Conservation (phyloP, 2,329 filamentous ascomycete species). For the Stylonectria norvegica region DNA sequence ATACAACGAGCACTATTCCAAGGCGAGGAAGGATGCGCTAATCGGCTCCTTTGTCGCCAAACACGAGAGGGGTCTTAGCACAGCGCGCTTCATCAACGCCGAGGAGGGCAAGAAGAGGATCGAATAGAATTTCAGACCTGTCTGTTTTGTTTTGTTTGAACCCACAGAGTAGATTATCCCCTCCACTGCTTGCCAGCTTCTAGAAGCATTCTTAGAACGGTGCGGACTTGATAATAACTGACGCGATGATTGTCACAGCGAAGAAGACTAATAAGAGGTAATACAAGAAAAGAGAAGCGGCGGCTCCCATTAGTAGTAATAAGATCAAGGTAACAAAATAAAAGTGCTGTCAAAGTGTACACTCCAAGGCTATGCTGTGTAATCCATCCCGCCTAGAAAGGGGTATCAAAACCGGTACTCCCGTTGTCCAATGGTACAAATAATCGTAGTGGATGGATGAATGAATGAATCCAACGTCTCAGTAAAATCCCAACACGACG, state of each 20-base stretch:
- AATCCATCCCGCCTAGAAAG: constrained; percentile 10
- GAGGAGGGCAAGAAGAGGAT: constrained; percentile 99
- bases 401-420: constrained; percentile 26
- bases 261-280: constrained; percentile 1
- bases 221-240: too few relatives aligned
- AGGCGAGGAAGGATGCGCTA: constrained; percentile 77
- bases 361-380: constrained; percentile 21
- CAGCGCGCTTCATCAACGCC: constrained; percentile 74
- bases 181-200: too few relatives aligned
- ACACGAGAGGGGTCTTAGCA: constrained; percentile 82
- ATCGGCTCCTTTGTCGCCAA: constrained; percentile 66
- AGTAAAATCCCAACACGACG: background rate
- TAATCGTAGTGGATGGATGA: constrained; percentile 1
- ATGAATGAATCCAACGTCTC: too few relatives aligned
- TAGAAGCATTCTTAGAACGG: too few relatives aligned
- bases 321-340: constrained; percentile 8
- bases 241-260: too few relatives aligned
- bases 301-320: too few relatives aligned
- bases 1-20: constrained; percentile 79
- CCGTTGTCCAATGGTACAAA: constrained; percentile 10
- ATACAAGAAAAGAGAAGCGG: constrained; percentile 13
- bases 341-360: constrained; percentile 13
- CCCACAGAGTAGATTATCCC: too few relatives aligned
- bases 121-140: constrained; percentile 56
- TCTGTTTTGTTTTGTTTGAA: too few relatives aligned